These are phyloP conservation scores for Cystobasidium ongulense DNA, from an alignment of 768 basidiomycete genomes.

Conservation along the genomic window DNA sequence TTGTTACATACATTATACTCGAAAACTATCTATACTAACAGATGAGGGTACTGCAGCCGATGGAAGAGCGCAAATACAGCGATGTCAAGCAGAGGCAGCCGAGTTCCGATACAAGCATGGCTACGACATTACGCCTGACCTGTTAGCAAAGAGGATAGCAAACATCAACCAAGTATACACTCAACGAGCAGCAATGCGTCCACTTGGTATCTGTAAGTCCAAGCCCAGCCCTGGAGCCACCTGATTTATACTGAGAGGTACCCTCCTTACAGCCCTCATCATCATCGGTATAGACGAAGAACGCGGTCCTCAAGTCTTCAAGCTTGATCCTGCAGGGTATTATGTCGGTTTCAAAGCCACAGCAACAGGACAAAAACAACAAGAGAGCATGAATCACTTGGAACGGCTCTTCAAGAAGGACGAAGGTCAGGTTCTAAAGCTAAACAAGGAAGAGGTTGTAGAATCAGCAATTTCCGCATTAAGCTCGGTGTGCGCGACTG, in stretches of 20 bases:
- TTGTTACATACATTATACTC: background rate
- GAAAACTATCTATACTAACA: too few species aligned
- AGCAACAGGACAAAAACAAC: slow-evolving; percentile 90
- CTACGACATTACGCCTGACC: slow-evolving; percentile 95
- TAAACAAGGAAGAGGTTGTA: slow-evolving; percentile 60
- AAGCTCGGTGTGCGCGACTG: slow-evolving; percentile 69
- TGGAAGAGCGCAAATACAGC: slow-evolving; percentile 74
- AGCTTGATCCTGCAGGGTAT: slow-evolving; percentile 96
- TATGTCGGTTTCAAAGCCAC: slow-evolving; percentile 98
- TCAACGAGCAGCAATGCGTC: slow-evolving; percentile 92
- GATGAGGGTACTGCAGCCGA: slow-evolving; percentile 67
- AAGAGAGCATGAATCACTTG: slow-evolving; percentile 94
- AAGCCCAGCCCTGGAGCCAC: background rate
- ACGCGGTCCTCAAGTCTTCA: slow-evolving; percentile 91
- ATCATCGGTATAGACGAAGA: slow-evolving; percentile 86
- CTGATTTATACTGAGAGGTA: background rate
- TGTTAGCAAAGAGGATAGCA: slow-evolving; percentile 84
- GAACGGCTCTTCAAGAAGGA: slow-evolving; percentile 99
- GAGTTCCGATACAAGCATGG: slow-evolving; percentile 93
- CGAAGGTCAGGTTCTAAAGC: slow-evolving; percentile 71
- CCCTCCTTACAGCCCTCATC: slow-evolving; percentile 66
- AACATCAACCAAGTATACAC: slow-evolving; percentile 96
- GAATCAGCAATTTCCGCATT: slow-evolving; percentile 37
- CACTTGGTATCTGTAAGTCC: slow-evolving; percentile 78
- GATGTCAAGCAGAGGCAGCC: slow-evolving; percentile 80